Conservation (phyloP, 495 filamentous ascomycete species). For the Penicillium silybi region DNA sequence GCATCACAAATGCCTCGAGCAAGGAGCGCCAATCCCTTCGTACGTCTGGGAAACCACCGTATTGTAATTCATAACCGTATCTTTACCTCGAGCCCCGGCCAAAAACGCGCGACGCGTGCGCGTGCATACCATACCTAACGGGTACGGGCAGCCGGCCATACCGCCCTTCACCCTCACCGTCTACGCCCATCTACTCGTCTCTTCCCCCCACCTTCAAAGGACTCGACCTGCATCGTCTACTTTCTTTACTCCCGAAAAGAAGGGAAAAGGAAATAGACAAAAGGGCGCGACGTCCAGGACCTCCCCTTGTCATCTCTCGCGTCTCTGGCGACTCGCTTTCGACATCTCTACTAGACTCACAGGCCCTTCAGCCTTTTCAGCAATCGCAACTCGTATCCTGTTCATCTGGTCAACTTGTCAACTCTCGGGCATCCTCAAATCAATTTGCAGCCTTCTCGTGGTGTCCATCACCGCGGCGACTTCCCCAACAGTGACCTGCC, state of each 20-base stretch:
- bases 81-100: not conserved
- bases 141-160: slow-evolving; percentile 7
- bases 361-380: not conserved
- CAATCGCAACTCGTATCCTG: not conserved
- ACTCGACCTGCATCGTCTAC: slow-evolving; percentile 9
- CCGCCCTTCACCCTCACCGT: slow-evolving; percentile 14
- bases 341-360: not conserved
- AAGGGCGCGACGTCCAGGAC: slow-evolving; percentile 12
- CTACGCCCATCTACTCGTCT: slow-evolving; percentile 23
- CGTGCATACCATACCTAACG: slow-evolving; percentile 28
- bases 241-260: not conserved
- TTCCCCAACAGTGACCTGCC: slow-evolving; percentile 7
- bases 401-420: not conserved
- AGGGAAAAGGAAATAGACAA: not conserved
- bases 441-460: slow-evolving; percentile 1
- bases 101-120: slow-evolving; percentile 31
- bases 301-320: not conserved
- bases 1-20: slow-evolving; percentile 12
- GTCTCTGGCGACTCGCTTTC: not conserved
- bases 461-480: slow-evolving; percentile 11
- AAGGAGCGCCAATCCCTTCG: slow-evolving; percentile 15
- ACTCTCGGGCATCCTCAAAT: not conserved
- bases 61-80: slow-evolving; percentile 16
- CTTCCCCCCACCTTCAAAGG: slow-evolving; percentile 13
- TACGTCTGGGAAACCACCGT: slow-evolving; percentile 10